These are phyloP conservation scores for Teratosphaeria destructans DNA, from an alignment of 2,329 filamentous ascomycete genomes.

Conservation along the genomic window DNA sequence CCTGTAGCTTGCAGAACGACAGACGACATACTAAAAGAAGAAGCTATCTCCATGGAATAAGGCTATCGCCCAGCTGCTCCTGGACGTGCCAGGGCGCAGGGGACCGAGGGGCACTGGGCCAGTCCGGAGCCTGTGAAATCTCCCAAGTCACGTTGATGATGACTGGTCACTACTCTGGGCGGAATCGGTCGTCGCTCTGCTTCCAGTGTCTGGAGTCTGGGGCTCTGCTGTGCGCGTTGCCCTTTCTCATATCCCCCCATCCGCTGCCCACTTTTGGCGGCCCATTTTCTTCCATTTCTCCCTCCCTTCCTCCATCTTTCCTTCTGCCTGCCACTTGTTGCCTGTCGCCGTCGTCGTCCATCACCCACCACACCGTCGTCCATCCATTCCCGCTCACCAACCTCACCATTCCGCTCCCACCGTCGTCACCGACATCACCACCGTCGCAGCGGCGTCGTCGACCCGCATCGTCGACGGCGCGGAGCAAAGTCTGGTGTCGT, in stretches of 20 bases:
- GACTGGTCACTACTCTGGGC: background rate
- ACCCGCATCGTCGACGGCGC: background rate
- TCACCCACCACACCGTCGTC: conserved; percentile 1
- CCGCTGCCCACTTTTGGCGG: background rate
- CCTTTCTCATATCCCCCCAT: background rate
- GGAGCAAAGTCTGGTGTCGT: background rate
- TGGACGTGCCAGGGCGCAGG: background rate
- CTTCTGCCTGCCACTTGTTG: background rate
- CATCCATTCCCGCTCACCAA: conserved; percentile 4
- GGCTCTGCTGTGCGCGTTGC: background rate
- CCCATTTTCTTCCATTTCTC: background rate
- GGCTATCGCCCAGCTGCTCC: background rate
- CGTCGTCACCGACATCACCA: background rate
- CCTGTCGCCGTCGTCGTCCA: background rate
- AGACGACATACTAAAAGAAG: no score
- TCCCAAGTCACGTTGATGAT: background rate
- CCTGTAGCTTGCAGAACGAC: background rate
- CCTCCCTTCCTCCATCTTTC: conserved; percentile 3
- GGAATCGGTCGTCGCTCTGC: background rate
- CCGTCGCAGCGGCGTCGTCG: background rate
- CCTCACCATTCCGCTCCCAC: background rate
- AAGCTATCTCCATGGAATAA: no score
- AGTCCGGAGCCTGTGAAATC: background rate
- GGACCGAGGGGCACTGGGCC: background rate
- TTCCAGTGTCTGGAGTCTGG: background rate